Evolutionary conservation across 129 eudicot species (phyloP).

Genomic region (Smallanthus sonchifolius): DNA sequence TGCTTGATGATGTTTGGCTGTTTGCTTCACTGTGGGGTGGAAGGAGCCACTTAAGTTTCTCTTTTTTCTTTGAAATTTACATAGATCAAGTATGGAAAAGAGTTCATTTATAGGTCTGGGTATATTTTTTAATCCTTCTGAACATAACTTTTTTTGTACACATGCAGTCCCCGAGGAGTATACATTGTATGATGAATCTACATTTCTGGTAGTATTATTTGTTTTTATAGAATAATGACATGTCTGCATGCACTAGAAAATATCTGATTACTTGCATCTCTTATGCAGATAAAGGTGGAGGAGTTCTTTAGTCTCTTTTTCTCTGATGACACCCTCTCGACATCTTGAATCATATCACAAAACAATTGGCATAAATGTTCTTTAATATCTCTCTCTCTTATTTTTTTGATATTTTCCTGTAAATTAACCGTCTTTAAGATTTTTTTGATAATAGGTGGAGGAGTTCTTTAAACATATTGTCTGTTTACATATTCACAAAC

Average conservation of each 20-base stretch:
- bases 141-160: not conserved
- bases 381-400: too few relatives aligned
- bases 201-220: slow-evolving; percentile 62
- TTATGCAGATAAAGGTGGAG: slow-evolving; percentile 69
- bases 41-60: not conserved
- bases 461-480: too few relatives aligned
- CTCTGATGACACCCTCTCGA: slow-evolving; percentile 59
- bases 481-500: too few relatives aligned
- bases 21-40: not conserved
- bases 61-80: not conserved
- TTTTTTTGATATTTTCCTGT: too few relatives aligned
- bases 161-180: slow-evolving; percentile 71
- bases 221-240: not conserved
- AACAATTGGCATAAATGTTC: too few relatives aligned
- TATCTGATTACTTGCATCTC: slow-evolving; percentile 5
- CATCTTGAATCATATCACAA: slow-evolving; percentile 71
- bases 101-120: not conserved
- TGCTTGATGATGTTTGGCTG: not conserved
- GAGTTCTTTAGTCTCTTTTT: slow-evolving; percentile 71
- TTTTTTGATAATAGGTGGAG: too few relatives aligned
- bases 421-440: too few relatives aligned
- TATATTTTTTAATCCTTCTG: not conserved
- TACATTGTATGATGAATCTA: slow-evolving; percentile 71
- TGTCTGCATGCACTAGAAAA: not conserved
- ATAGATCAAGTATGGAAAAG: not conserved